Conservation (phyloP, 1,139 yeast species). For the Yamadazyma membranifaciens region DNA sequence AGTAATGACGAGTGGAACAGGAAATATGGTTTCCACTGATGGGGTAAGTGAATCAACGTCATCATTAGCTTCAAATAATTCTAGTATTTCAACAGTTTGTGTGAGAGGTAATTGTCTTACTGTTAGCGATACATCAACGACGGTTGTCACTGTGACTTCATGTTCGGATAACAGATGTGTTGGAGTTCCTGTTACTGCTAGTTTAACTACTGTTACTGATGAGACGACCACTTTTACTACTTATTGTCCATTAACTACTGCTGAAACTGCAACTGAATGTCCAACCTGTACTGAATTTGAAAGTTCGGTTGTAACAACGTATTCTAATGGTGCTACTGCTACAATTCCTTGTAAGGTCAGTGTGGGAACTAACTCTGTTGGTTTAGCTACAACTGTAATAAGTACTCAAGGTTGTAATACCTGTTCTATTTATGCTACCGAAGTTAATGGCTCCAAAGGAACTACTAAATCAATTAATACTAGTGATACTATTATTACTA, state of each 20-base stretch:
- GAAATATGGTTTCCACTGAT: constrained; percentile 8
- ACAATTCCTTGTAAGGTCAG: constrained; percentile 9
- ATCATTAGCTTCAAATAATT: constrained; percentile 43
- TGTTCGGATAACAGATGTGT: constrained; percentile 39
- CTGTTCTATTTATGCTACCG: neutral
- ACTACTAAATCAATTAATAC: neutral
- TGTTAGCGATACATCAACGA: constrained; percentile 13
- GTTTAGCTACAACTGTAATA: neutral
- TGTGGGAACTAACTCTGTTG: constrained; percentile 16
- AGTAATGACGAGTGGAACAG: constrained; percentile 10
- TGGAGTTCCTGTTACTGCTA: constrained; percentile 27
- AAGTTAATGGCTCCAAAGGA: neutral
- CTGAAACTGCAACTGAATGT: constrained; percentile 21
- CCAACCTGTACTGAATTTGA: constrained; percentile 4
- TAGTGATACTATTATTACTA: constrained; percentile 2
- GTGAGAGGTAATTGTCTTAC: constrained; percentile 6
- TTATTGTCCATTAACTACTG: constrained; percentile 42
- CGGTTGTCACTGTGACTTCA: constrained; percentile 42
- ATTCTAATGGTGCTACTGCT: constrained; percentile 2
- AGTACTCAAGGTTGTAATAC: neutral
- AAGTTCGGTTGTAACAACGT: constrained; percentile 2
- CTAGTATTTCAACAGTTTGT: constrained; percentile 7
- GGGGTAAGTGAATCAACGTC: constrained; percentile 31
- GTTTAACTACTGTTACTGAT: constrained; percentile 22
- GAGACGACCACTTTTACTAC: constrained; percentile 28